phyloP scores from a whole-genome alignment of 805 yeast species.

The Limtongozyma cylindracea region DNA sequence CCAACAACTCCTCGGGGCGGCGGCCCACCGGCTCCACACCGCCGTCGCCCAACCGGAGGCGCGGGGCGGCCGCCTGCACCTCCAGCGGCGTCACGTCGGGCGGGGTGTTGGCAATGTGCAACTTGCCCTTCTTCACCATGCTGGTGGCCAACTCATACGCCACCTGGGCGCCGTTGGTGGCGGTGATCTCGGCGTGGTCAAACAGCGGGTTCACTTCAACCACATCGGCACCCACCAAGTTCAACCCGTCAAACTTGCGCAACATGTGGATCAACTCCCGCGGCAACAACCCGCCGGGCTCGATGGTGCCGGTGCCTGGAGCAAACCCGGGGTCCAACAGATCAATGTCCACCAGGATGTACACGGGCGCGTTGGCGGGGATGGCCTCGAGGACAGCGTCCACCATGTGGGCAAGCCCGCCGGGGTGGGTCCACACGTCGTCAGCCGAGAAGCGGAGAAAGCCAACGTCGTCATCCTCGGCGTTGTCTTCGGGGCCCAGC shows the following conservation, averaged over 20 bases:
- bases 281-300: slow-evolving; percentile 33
- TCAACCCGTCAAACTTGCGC: slow-evolving; percentile 15
- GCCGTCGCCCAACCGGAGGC: too few relatives aligned
- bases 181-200: slow-evolving; percentile 40
- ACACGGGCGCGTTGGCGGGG: slow-evolving; percentile 42
- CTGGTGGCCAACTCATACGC: slow-evolving; percentile 47
- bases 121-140: slow-evolving; percentile 49
- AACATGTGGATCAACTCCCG: slow-evolving; percentile 23
- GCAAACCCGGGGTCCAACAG: slow-evolving; percentile 32
- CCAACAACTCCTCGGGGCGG: too few relatives aligned
- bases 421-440: slow-evolving; percentile 41
- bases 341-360: slow-evolving; percentile 57
- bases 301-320: slow-evolving; percentile 33
- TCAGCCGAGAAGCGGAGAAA: slow-evolving; percentile 47
- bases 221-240: slow-evolving; percentile 27
- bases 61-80: too few relatives aligned
- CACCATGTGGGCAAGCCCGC: slow-evolving; percentile 37
- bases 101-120: too few relatives aligned
- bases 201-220: slow-evolving; percentile 39
- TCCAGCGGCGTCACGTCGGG: too few relatives aligned
- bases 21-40: too few relatives aligned
- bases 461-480: slow-evolving; percentile 36
- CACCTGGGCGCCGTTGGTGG: slow-evolving; percentile 46
- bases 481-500: slow-evolving; percentile 34
- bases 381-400: slow-evolving; percentile 24